phyloP scores from a whole-genome alignment of 2,329 filamentous ascomycete genomes.

The Aspergillus pseudoterreus region DNA sequence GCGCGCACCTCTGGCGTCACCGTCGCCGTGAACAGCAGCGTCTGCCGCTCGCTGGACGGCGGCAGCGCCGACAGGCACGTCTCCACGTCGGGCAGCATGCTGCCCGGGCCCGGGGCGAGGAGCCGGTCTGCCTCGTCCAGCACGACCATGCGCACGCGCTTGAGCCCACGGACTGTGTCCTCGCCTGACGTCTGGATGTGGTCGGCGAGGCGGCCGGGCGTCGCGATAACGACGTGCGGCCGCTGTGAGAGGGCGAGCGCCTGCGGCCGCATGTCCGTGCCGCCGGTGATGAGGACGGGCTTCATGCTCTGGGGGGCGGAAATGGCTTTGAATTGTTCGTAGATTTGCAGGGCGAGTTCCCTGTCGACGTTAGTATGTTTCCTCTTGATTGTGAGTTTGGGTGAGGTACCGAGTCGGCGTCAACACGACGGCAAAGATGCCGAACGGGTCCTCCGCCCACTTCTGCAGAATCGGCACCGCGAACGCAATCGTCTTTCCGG shows the following conservation, averaged over 20 bases:
- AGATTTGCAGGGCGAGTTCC: conserved; percentile 92
- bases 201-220: conserved; percentile 86
- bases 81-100: conserved; percentile 92
- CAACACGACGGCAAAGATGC: conserved; percentile 83
- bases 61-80: conserved; percentile 81
- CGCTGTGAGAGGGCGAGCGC: conserved; percentile 76
- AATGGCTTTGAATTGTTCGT: conserved; percentile 92
- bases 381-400: neutral
- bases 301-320: conserved; percentile 85
- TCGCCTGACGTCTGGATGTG: conserved; percentile 88
- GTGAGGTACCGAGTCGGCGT: conserved; percentile 70
- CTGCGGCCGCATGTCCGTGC: conserved; percentile 86
- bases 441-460: conserved; percentile 88
- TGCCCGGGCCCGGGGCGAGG: conserved; percentile 68
- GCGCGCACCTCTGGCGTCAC: conserved; percentile 88
- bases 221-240: conserved; percentile 91
- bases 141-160: conserved; percentile 77
- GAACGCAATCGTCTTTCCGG: conserved; percentile 95
- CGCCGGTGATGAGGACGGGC: conserved; percentile 83
- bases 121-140: conserved; percentile 94
- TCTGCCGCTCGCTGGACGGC: conserved; percentile 75
- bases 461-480: conserved; percentile 89
- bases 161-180: conserved; percentile 80
- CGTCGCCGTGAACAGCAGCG: conserved; percentile 91
- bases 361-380: conserved; percentile 36